Evolutionary conservation across 2,329 filamentous ascomycete genomes (phyloP), one percentile per base, ranked within the genome.

Genomic region (Apiospora rasikravindrae): DNA sequence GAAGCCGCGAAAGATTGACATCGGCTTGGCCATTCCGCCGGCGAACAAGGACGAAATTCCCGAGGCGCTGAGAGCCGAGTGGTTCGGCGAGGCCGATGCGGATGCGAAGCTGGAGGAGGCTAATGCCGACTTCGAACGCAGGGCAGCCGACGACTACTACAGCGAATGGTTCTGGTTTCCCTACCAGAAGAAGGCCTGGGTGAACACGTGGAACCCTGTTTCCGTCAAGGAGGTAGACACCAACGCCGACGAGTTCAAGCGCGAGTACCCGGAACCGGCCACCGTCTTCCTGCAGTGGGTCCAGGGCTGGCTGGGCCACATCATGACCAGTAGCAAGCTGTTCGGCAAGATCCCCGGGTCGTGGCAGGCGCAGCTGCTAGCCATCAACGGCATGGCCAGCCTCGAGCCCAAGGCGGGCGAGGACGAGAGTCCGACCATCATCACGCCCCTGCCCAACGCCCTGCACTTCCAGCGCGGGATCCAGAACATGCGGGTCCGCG

Each of bases 101-200:
- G 90, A 89, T 0, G 90, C 92, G 0, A 90, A 93, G 64, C 91
- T 91, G 0, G 91, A 91, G 0, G 91, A 91, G 0, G 91, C 93
- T 4, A 92, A 86, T 0, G 84, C 85, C 1, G 83, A 79, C 77
- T 93, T 77, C 4, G 77, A 79, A 26, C 75, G 82, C 70, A 78
- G 82, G n/a, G 77, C 77, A 13, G 77, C 76, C 13, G 82, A 84
- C 42, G 80, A 83, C 68, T 86, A 85, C 73, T 87, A 87, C 71
- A 77, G 80, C 29, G 85, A 87, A 74, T 87, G 84, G 84, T 87
- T 87, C 74, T 87, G 85, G 86, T 87, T 87, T 73, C 82, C 86
- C 0, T 86, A 85, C 71, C 82, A 83, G 26, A 79, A 82, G 69
- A 79, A 83, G 57, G 80, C 81, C 5, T 86, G 85, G 84, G 81